Evolutionary conservation across 2,329 filamentous ascomycete genomes (phyloP), one percentile per base, ranked within the genome.

Genomic region (Fusarium pseudocircinatum): DNA sequence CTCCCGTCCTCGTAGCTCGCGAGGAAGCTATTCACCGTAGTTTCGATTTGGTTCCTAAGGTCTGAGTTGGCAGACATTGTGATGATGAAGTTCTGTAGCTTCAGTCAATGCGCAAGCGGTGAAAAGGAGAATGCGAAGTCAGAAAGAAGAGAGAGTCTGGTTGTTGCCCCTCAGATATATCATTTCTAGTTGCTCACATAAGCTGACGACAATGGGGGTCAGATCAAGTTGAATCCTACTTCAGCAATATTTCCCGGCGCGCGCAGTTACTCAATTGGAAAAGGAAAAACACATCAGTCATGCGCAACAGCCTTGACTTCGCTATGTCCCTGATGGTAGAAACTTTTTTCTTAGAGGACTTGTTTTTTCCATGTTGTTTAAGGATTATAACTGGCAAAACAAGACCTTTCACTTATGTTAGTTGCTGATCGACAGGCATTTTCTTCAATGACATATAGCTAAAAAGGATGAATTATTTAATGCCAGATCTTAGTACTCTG

Each of bases 1-100:
- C 44, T 73, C 13, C 67, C 67, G 12, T 73, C 71, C 18, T 71
- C 65, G 20, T 74, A 73, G 13, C 59, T 43, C 10, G 36, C 39
- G 6, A 73, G 24, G 15, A 74, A 73, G 5, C 47, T 67, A 46
- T 50, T 49, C 11, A 63, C 18, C 13, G 71, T 74, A 20, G 30
- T 53, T 37, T 74, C 70, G 12, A 73, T 73, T 26, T 24, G 32
- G 16, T 39, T 59, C 15, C 49, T 68, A 8, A 68, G 32, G 13
- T 59, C 34, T 43, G 50, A 39, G 40, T 28, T 42, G 32, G 46
- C n/a, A 50, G 63, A 47, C 63, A 72, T 72, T 18, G 6, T n/a
- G 9, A 34, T 15, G 8, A 20, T 52, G 20, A 26, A 9, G 12
- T 6, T 24, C 3, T 36, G 22, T 9, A 9, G 14, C 13, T 57